Percentiles rank a stretch among this genome's conserved stretches.
Evolutionary conservation across 495 filamentous ascomycete species (phyloP).

Genomic region (Penicillium macrosclerotiorum): DNA sequence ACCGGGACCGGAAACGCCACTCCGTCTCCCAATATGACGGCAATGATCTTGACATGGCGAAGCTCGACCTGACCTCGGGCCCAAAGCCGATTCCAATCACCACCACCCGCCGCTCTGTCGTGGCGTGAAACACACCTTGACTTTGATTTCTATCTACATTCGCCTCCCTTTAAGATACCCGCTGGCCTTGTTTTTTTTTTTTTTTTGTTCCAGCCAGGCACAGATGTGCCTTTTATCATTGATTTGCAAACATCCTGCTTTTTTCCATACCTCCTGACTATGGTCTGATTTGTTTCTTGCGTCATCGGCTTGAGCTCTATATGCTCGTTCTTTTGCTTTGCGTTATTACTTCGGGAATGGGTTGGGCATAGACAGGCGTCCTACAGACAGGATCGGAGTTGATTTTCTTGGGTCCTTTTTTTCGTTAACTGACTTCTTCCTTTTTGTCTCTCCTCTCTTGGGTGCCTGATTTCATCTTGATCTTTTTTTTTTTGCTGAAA

Average conservation of each 20-base stretch:
- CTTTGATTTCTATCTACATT: not conserved
- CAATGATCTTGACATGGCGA: conserved; percentile 36
- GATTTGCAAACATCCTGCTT: conserved; percentile 4
- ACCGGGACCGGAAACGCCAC: conserved; percentile 17
- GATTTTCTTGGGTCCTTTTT: conserved; percentile 10
- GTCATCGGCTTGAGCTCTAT: conserved; percentile 5
- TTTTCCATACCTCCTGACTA: not conserved
- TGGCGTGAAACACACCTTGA: conserved; percentile 36
- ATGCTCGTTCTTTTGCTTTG: conserved; percentile 9
- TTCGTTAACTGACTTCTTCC: not conserved
- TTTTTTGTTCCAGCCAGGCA: conserved; percentile 13
- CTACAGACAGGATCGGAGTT: conserved; percentile 37
- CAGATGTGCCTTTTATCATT: conserved; percentile 10
- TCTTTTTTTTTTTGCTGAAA: conserved; percentile 10
- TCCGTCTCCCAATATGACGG: conserved; percentile 27
- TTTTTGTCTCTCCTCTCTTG: conserved; percentile 19
- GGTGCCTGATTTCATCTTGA: conserved; percentile 1
- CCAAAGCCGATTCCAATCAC: conserved; percentile 46
- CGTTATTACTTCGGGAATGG: conserved; percentile 17
- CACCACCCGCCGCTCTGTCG: conserved; percentile 36
- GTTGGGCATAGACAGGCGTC: conserved; percentile 42
- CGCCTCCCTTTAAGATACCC: conserved; percentile 25
- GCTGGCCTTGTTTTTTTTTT: conserved; percentile 13
- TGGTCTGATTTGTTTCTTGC: conserved; percentile 9
- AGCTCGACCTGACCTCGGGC: conserved; percentile 36